Base-by-base conservation (phyloP, 257 asterid species). In the Solanum sejunctum region DNA sequence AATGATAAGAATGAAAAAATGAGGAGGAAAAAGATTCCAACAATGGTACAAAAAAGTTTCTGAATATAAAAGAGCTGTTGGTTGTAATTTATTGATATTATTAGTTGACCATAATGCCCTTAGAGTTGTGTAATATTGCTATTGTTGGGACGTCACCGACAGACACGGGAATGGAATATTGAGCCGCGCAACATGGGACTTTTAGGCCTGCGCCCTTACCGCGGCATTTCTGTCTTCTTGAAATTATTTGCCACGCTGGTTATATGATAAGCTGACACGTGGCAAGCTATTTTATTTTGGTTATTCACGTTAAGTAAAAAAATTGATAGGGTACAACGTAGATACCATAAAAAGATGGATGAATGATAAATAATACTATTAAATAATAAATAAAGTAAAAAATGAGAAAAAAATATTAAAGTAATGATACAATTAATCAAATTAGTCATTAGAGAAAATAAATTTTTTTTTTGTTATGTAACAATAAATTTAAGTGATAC, bases 101-200 rank as follows among this genome's bases (percentile, higher is more conserved):
- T 2, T 5, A 23, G 15, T 51, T 81, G 86, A 20, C 82, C 26
- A 82, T 63, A 69, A 84, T 85, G 15, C 87, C 88, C 93, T 83
- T 85, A 8, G 0, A 51, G 9, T 13, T n/a, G 4, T 15, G 0
- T 28, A 21, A 18, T 51, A 86, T 86, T 90, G 26, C 82, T 5
- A 21, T 36, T n/a, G 13, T 7, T 75, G 43, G 3, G 6, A 23
- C 11, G 2, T 51, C 78, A 84, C 93, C 91, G 91, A 85, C 93
- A 87, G 71, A 81, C 43, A 81, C 45, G 18, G 23, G 23, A 63
- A 70, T 57, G 26, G 83, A 36, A 45, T 11, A 36, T 12, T 60
- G 85, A 4, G 71, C 23, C 23, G 1, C 39, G 10, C 47, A 77
- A 51, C 82, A 77, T 77, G 82, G 82, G 45, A 51, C 47, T 77